A percentile compares a stretch with the other conserved stretches of the same genome.
Evolutionary conservation across 192 early-diverging fungal genomes (phyloP).

Genomic region (Podila epigama): DNA sequence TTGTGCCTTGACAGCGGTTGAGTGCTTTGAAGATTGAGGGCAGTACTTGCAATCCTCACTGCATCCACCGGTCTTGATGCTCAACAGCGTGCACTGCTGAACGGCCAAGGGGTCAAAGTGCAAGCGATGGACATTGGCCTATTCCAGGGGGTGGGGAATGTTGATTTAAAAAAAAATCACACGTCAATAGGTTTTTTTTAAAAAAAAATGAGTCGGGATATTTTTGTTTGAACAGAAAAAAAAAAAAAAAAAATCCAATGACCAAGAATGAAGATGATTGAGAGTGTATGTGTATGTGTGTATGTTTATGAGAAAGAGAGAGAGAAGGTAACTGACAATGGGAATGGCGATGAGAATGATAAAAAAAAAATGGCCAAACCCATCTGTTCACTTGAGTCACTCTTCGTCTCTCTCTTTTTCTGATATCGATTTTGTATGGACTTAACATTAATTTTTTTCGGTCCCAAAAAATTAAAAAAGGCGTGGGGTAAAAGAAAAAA

Average conservation of each 20-base stretch:
- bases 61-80: conserved; percentile 88
- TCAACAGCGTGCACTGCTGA: conserved; percentile 82
- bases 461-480: background rate
- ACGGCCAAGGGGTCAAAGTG: conserved; percentile 74
- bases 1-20: conserved; percentile 70
- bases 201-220: too few species aligned
- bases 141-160: background rate
- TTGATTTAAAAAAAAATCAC: background rate
- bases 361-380: background rate
- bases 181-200: too few species aligned
- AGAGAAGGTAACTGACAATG: conserved; percentile 9
- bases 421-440: too few species aligned
- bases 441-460: too few species aligned
- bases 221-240: too few species aligned
- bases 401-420: too few species aligned
- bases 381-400: too few species aligned
- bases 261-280: conserved; percentile 13
- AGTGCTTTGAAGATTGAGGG: conserved; percentile 79
- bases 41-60: conserved; percentile 86
- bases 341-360: background rate
- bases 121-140: conserved; percentile 80
- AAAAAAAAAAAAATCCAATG: conserved; percentile 15
- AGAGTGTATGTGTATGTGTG: conserved; percentile 2
- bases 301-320: too few species aligned
- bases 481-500: background rate